These are phyloP conservation scores for Volvox reticuliferus DNA, from an alignment of 139 green algal genomes.

Conservation along the genomic window DNA sequence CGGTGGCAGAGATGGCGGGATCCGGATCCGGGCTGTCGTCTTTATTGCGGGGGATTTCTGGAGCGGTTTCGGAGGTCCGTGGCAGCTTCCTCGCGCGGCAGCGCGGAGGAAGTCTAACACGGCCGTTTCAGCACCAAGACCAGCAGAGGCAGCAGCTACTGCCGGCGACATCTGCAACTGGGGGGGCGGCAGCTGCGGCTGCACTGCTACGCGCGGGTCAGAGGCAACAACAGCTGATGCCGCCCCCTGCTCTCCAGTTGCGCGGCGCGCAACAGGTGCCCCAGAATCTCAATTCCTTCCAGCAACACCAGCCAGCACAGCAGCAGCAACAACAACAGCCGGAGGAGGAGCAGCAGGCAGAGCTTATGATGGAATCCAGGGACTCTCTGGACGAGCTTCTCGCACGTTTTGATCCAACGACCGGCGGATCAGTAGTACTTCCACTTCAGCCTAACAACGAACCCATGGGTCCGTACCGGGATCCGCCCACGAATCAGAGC, in stretches of 20 bases:
- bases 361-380: not conserved
- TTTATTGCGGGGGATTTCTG: not conserved
- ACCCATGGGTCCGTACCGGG: too few species aligned
- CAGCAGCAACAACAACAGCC: not conserved
- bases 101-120: not conserved
- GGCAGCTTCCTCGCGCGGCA: not conserved
- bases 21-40: not conserved
- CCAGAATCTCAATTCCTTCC: not conserved
- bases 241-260: too few species aligned
- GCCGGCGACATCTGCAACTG: not conserved
- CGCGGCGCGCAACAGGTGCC: not conserved
- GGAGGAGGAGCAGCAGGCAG: not conserved
- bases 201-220: not conserved
- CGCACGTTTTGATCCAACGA: not conserved
- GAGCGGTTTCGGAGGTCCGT: not conserved
- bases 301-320: not conserved
- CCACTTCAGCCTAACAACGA: too few species aligned
- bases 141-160: not conserved
- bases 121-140: not conserved
- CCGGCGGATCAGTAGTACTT: too few species aligned
- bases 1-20: not conserved
- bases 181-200: too few species aligned
- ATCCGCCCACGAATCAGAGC: too few species aligned
- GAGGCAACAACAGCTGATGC: not conserved
- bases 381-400: slow-evolving; percentile 10